phyloP scores from a whole-genome alignment of 2,329 filamentous ascomycete species.

The Pseudophaeomoniella oleicola region DNA sequence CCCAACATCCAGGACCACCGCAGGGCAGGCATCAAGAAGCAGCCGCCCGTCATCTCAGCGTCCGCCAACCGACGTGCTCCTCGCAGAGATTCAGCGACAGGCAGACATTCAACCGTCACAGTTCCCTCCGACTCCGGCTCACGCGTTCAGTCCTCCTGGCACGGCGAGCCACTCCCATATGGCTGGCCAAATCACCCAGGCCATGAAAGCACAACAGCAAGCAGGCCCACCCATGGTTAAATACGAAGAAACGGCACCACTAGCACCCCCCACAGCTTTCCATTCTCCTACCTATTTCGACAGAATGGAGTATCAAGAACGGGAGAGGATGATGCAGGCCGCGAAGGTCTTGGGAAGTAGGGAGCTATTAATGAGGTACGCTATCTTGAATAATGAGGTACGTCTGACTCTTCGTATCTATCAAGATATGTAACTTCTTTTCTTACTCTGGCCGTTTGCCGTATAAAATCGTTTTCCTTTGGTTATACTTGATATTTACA shows the following conservation, averaged over 20 bases:
- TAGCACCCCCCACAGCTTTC: not conserved
- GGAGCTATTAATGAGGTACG: constrained; percentile 22
- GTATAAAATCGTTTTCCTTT: too few species aligned
- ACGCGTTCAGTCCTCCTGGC: not conserved
- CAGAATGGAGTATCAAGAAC: constrained; percentile 2
- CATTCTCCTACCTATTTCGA: not conserved
- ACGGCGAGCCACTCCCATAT: not conserved
- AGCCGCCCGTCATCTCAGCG: not conserved
- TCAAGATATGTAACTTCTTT: too few species aligned
- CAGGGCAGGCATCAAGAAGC: too few species aligned
- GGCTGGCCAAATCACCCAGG: not conserved
- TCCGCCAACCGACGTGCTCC: not conserved
- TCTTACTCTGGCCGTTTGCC: too few species aligned
- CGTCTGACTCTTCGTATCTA: too few species aligned
- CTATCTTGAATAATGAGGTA: constrained; percentile 19
- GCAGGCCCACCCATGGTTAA: not conserved
- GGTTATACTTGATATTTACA: too few species aligned
- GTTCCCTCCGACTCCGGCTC: not conserved
- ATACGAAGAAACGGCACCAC: not conserved
- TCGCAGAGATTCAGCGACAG: not conserved
- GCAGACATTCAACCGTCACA: not conserved
- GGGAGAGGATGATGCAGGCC: constrained; percentile 16
- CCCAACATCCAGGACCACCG: not conserved
- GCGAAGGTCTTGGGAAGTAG: constrained; percentile 17
- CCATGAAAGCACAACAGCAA: not conserved